These are phyloP conservation scores for Boeremia exigua DNA, from an alignment of 2,329 filamentous ascomycete genomes.

Conservation along the genomic window DNA sequence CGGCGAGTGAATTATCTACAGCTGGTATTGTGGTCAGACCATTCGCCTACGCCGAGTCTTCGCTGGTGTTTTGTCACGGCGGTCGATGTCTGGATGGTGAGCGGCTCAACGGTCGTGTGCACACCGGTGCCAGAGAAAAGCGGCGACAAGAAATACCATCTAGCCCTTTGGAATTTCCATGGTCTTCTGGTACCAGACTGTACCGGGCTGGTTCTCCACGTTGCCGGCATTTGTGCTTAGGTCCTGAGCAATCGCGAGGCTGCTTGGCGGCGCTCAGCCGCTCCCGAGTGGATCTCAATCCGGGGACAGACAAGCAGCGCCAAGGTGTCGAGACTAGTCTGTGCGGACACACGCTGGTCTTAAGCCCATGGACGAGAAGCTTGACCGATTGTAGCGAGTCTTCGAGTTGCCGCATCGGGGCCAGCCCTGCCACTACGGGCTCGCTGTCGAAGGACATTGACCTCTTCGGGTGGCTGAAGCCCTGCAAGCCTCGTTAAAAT, in stretches of 20 bases:
- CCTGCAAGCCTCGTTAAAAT: constrained; percentile 18
- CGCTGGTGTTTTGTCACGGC: not conserved
- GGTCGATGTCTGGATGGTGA: not conserved
- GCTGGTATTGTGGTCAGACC: not conserved
- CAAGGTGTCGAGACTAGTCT: constrained; percentile 18
- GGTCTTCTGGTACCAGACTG: not conserved
- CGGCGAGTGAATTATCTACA: not conserved
- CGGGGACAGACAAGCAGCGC: constrained; percentile 9
- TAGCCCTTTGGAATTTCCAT: not conserved
- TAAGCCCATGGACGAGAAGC: constrained; percentile 5
- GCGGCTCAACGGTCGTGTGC: not conserved
- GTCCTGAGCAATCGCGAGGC: constrained; percentile 1
- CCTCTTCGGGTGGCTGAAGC: constrained; percentile 3
- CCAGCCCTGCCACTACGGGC: constrained; percentile 1
- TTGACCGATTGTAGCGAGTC: constrained; percentile 5
- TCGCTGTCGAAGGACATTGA: not conserved
- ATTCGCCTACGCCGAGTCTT: not conserved
- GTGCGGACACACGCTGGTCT: not conserved
- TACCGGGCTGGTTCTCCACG: not conserved
- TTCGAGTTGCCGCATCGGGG: constrained; percentile 2
- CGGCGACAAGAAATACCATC: not conserved
- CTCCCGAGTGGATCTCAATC: constrained; percentile 8
- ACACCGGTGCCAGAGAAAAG: not conserved
- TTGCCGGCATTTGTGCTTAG: not conserved
- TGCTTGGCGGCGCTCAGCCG: constrained; percentile 18